phyloP scores from a whole-genome alignment of 495 filamentous ascomycete genomes.

The Penicillium argentinense region DNA sequence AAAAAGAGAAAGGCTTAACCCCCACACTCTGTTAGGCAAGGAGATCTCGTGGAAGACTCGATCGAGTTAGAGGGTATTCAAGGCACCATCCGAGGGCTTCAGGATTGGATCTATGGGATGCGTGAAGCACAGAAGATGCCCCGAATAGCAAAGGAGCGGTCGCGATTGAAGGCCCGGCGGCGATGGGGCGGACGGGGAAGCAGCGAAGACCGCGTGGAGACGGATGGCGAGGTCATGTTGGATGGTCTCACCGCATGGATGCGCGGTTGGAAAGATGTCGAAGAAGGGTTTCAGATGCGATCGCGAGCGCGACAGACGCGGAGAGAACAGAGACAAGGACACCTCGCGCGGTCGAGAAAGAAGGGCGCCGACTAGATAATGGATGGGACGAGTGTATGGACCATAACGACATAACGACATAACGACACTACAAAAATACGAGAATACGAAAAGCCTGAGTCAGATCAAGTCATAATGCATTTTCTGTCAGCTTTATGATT shows the following conservation, averaged over 20 bases:
- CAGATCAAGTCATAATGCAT: slow-evolving; percentile 10
- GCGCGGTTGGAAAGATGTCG: slow-evolving; percentile 42
- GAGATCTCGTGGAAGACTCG: slow-evolving; percentile 33
- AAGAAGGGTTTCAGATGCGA: slow-evolving; percentile 35
- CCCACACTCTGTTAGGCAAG: slow-evolving; percentile 18
- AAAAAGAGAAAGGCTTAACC: not conserved
- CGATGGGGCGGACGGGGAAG: slow-evolving; percentile 19
- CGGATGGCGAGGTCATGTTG: slow-evolving; percentile 28
- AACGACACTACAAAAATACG: slow-evolving; percentile 3
- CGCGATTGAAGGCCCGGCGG: slow-evolving; percentile 10
- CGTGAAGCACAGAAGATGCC: slow-evolving; percentile 20
- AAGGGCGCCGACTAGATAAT: not conserved
- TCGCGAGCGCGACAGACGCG: slow-evolving; percentile 22
- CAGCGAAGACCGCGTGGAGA: slow-evolving; percentile 8
- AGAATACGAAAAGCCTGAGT: not conserved
- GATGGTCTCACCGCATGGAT: slow-evolving; percentile 44
- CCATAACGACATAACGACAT: not conserved
- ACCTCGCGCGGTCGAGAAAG: slow-evolving; percentile 2
- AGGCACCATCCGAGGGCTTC: slow-evolving; percentile 37
- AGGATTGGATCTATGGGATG: slow-evolving; percentile 32
- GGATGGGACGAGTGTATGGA: not conserved
- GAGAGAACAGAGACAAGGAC: slow-evolving; percentile 24
- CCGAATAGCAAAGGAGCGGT: not conserved
- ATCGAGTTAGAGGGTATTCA: slow-evolving; percentile 38
- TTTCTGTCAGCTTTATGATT: slow-evolving; percentile 9